Conservation (phyloP, 1,139 yeast species). For the Citeromyces siamensis region DNA sequence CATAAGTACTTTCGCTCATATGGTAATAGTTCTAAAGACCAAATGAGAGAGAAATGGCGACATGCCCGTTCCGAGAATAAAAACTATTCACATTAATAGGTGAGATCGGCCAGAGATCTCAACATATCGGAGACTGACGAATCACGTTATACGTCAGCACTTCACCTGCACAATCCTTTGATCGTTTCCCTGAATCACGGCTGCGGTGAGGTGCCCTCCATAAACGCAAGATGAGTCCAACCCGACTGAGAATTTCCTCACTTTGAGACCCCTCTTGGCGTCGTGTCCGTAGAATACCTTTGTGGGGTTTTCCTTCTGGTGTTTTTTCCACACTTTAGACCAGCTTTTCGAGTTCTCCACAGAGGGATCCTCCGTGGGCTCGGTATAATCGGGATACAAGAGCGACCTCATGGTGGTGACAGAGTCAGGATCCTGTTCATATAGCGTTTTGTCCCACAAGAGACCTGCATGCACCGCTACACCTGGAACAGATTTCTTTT, state of each 20-base stretch:
- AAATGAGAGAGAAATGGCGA: too few species aligned
- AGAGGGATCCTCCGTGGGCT: conserved; percentile 38
- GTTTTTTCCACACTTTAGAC: conserved; percentile 49
- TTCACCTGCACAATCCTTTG: not conserved
- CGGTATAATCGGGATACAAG: conserved; percentile 41
- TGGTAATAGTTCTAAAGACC: too few species aligned
- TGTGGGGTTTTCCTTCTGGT: conserved; percentile 17
- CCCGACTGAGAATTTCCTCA: conserved; percentile 60
- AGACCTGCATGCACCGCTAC: conserved; percentile 75
- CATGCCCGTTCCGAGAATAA: too few species aligned
- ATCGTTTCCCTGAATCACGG: conserved; percentile 24
- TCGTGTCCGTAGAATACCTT: conserved; percentile 88
- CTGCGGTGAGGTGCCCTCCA: conserved; percentile 61
- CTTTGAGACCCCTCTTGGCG: conserved; percentile 63
- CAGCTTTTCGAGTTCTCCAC: conserved; percentile 43
- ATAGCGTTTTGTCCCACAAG: conserved; percentile 41
- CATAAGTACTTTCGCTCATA: too few species aligned
- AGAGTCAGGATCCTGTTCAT: conserved; percentile 49
- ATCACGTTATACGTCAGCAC: too few species aligned
- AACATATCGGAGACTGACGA: too few species aligned
- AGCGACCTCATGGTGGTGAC: conserved; percentile 52
- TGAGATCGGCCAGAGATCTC: too few species aligned
- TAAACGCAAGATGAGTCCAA: conserved; percentile 74
- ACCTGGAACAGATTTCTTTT: conserved; percentile 25
- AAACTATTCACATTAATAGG: too few species aligned